Percentiles rank a stretch among this genome's conserved stretches.
These are phyloP conservation scores for Hericium coralloides DNA, from an alignment of 768 basidiomycete genomes.

Conservation along the genomic window DNA sequence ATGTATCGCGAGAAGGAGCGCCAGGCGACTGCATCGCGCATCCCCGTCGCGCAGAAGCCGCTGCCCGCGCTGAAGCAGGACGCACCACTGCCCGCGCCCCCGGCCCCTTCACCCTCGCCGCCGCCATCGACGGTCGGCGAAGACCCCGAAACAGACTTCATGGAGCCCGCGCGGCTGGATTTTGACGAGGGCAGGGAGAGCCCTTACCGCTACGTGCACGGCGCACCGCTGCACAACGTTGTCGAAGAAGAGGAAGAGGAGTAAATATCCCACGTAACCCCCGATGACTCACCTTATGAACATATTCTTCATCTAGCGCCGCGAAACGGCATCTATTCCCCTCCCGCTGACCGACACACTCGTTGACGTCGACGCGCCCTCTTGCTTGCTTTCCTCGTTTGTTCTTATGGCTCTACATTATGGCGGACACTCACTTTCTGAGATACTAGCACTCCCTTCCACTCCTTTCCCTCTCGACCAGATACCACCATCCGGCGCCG, in stretches of 20 bases:
- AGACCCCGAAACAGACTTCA: conserved; percentile 18
- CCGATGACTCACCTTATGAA: too few relatives aligned
- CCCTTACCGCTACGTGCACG: conserved; percentile 71
- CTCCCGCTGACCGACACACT: too few relatives aligned
- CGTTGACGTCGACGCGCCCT: too few relatives aligned
- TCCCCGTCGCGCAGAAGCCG: conserved; percentile 21
- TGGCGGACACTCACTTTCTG: too few relatives aligned
- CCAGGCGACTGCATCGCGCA: conserved; percentile 21
- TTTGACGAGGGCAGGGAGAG: conserved; percentile 46
- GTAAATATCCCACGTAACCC: neutral
- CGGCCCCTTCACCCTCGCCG: conserved; percentile 16
- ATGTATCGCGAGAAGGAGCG: conserved; percentile 73
- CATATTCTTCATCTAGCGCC: too few relatives aligned
- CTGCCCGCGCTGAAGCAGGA: conserved; percentile 3
- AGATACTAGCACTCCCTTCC: too few relatives aligned
- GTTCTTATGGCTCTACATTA: too few relatives aligned
- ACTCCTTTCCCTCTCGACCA: too few relatives aligned
- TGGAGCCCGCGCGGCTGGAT: conserved; percentile 26
- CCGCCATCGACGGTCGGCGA: conserved; percentile 16
- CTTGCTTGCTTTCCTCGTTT: too few relatives aligned
- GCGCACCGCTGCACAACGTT: conserved; percentile 81
- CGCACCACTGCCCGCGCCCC: conserved; percentile 6
- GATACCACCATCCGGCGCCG: too few relatives aligned
- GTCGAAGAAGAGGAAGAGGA: conserved; percentile 77
- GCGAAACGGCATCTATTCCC: too few relatives aligned